Conservation (phyloP, 768 basidiomycete genomes). For the Kwoniella dejecticola region DNA sequence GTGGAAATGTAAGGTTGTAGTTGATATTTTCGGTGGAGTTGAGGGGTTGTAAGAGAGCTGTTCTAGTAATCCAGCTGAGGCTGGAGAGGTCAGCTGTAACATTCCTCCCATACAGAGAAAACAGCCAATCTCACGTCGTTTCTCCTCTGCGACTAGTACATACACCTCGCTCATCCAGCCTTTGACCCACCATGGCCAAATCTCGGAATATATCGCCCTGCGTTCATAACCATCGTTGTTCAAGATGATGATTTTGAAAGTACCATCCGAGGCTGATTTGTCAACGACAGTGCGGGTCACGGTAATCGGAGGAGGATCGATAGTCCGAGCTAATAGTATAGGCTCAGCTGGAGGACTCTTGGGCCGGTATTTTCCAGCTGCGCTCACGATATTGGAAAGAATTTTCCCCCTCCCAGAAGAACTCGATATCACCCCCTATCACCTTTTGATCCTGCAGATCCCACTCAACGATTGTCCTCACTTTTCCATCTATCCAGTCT, state of each 20-base stretch:
- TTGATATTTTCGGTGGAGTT: constrained; percentile 64
- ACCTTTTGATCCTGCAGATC: constrained; percentile 29
- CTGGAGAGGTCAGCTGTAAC: neutral
- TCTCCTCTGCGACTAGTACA: constrained; percentile 57
- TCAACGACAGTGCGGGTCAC: constrained; percentile 73
- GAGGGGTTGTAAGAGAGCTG: constrained; percentile 70
- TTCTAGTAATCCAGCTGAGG: constrained; percentile 66
- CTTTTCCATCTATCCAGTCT: constrained; percentile 39
- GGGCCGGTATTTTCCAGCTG: neutral
- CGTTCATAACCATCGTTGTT: constrained; percentile 63
- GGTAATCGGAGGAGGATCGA: constrained; percentile 62
- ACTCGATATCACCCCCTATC: constrained; percentile 36
- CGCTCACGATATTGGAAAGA: constrained; percentile 43
- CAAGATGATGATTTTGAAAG: constrained; percentile 67
- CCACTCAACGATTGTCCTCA: constrained; percentile 31
- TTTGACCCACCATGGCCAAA: constrained; percentile 89
- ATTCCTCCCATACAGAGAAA: neutral
- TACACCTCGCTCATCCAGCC: constrained; percentile 79
- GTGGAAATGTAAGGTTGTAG: constrained; percentile 73
- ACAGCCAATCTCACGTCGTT: constrained; percentile 21
- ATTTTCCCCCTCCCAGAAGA: constrained; percentile 43
- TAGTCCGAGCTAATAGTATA: constrained; percentile 53
- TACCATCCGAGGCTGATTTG: constrained; percentile 72
- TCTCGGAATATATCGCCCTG: constrained; percentile 75
- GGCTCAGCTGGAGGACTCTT: too few species aligned